A percentile compares a stretch with the other conserved stretches of the same genome.
Conservation (phyloP, 495 filamentous ascomycete genomes). For the Trichoderma reesei region DNA sequence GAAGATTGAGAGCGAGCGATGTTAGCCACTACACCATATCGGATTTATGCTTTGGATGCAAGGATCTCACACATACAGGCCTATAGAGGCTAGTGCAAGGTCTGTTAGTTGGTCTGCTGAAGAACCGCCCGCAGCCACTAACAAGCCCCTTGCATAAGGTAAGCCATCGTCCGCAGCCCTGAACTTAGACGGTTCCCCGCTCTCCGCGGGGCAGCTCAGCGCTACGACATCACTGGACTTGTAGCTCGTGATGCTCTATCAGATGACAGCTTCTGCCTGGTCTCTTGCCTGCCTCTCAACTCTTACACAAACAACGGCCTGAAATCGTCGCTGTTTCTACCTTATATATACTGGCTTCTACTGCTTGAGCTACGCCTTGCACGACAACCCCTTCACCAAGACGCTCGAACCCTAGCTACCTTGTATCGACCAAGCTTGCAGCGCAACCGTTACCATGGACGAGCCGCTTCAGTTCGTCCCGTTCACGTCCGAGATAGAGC, state of each 20-base stretch:
- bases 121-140: too few species aligned
- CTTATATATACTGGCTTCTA: too few species aligned
- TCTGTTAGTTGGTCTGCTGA: neutral
- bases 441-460: constrained; percentile 10
- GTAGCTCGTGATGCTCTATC: constrained; percentile 6
- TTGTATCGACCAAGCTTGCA: neutral
- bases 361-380: neutral
- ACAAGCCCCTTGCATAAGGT: neutral
- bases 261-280: constrained; percentile 1
- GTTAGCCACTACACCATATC: constrained; percentile 6
- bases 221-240: constrained; percentile 1
- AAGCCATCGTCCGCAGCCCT: neutral
- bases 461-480: constrained; percentile 55
- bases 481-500: constrained; percentile 86
- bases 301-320: neutral
- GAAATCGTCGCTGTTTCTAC: neutral
- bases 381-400: neutral
- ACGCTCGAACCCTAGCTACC: neutral
- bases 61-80: neutral
- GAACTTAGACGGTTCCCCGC: neutral
- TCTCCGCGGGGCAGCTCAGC: constrained; percentile 5
- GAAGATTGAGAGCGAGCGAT: constrained; percentile 10
- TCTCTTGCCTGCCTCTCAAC: neutral
- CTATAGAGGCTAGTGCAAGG: neutral
- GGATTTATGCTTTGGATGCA: neutral